Percentiles rank a stretch among this genome's conserved stretches.
These are phyloP conservation scores for Durio zibethinus DNA, from an alignment of 345 rosid genomes.

Conservation along the genomic window DNA sequence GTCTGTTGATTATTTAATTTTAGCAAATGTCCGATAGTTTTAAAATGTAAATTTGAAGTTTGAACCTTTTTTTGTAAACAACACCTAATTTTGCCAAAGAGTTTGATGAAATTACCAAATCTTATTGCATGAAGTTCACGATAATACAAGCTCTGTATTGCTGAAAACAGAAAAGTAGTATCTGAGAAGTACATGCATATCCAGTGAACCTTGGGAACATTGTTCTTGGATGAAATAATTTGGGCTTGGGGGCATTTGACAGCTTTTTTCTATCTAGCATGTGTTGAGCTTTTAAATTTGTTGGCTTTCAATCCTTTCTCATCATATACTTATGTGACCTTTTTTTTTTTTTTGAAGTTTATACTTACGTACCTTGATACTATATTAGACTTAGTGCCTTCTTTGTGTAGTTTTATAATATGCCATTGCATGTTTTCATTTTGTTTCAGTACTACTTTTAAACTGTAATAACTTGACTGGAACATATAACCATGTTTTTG, in stretches of 20 bases:
- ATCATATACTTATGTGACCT: background rate
- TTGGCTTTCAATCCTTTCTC: background rate
- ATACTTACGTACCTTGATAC: background rate
- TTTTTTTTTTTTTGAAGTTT: no score
- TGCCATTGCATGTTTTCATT: background rate
- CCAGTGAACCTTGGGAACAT: background rate
- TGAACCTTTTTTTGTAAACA: background rate
- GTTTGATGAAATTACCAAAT: background rate
- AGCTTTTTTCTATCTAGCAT: background rate
- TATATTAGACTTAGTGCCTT: background rate
- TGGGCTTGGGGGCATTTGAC: background rate
- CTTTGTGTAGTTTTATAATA: background rate
- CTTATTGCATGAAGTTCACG: background rate
- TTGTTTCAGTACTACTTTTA: background rate
- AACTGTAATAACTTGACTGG: background rate
- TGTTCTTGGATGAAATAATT: background rate
- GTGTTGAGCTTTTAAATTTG: background rate
- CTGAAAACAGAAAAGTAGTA: background rate
- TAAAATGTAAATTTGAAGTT: background rate
- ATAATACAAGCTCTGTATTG: background rate
- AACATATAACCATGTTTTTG: background rate
- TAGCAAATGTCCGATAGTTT: background rate
- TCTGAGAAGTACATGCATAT: background rate
- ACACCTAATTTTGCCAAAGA: background rate
- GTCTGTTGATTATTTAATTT: background rate